Base-by-base conservation (phyloP, 257 asterid genomes). In the Osmanthus fragrans region DNA sequence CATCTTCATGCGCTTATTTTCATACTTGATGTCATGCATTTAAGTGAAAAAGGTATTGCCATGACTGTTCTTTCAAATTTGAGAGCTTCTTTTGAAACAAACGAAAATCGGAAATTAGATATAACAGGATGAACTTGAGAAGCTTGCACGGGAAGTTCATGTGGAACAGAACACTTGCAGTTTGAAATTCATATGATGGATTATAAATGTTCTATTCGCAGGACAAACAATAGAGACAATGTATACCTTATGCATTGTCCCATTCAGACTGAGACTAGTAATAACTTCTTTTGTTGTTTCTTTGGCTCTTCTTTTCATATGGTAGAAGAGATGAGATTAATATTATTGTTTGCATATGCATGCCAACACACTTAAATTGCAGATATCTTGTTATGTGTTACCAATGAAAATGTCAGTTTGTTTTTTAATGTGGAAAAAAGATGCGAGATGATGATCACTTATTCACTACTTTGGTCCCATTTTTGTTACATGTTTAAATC, bases 111-210 rank as follows among this genome's bases (percentile, higher is more conserved):
- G n/a, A 47, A 47, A 47, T 16, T 16, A 47, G 47, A 40, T 40
- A 40, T 40, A 40, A 40, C 16, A 10, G 56, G n/a, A n/a, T n/a
- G 92, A 91, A 84, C 96, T 94, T 27, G 94, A 88, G 82, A 85
- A 80, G 74, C 87, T 92, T 68, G 82, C 86, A 16, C 88, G 56
- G 0, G 92, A 87, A 82, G 85, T 89, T 80, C 80, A 86, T 84
- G 94, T 92, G 86, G 56, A 47, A 13, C 47, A 10, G 47, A 2
- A 40, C 47, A 0, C 15, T 40, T 40, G 0, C 3, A 40, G 10
- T 40, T 40, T 40, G 47, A 10, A 40, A 40, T 40, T 40, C 47
- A 40, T 40, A 12, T 42, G 51, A 42, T 12, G 18, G 51, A 42
- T 42, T 42, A 42, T 15, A 42, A 42, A 12, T 42, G 58, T 15